These are phyloP conservation scores for Mucor sp. DNA, from an alignment of 371 early-diverging fungal species.

Conservation along the genomic window DNA sequence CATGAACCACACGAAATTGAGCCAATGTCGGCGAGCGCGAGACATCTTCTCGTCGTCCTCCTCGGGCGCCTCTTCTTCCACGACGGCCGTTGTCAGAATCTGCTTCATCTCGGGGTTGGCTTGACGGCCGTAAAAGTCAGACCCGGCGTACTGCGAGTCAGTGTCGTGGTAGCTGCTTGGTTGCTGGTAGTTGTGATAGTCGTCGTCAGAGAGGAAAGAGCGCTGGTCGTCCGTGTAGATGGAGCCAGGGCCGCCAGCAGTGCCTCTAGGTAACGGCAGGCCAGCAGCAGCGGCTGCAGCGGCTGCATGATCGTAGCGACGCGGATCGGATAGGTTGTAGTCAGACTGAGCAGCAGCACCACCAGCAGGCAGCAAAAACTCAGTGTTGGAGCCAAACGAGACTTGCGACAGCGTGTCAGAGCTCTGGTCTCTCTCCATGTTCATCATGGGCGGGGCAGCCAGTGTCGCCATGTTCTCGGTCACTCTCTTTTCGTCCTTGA, in stretches of 20 bases:
- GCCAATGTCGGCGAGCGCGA: conserved; percentile 73
- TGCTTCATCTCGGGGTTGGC: conserved; percentile 19
- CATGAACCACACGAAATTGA: conserved; percentile 76
- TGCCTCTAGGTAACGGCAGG: conserved; percentile 21
- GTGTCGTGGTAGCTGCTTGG: conserved; percentile 15
- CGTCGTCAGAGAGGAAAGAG: conserved; percentile 63
- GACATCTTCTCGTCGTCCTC: conserved; percentile 27
- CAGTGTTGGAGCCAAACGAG: conserved; percentile 40
- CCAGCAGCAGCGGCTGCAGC: conserved; percentile 21
- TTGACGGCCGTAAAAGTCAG: conserved; percentile 8
- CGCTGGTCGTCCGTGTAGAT: conserved; percentile 63
- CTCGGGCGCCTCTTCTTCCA: conserved; percentile 17
- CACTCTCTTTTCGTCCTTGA: conserved; percentile 31
- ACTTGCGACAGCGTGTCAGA: conserved; percentile 34
- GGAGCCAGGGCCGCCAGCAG: conserved; percentile 6
- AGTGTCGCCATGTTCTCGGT: conserved; percentile 22
- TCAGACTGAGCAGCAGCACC: conserved; percentile 2
- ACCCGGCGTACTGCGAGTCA: conserved; percentile 27
- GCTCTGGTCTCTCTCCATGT: conserved; percentile 32
- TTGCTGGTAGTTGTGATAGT: conserved; percentile 11
- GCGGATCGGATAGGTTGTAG: conserved; percentile 4
- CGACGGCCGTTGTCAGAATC: conserved; percentile 29
- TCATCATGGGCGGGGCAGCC: conserved; percentile 13
- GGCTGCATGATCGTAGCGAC: conserved; percentile 3
- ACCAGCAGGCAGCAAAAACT: conserved; percentile 19